Percentiles rank a stretch among this genome's conserved stretches.
Evolutionary conservation across 2,329 filamentous ascomycete genomes (phyloP).

Genomic region (Epicoccum sorghinum): DNA sequence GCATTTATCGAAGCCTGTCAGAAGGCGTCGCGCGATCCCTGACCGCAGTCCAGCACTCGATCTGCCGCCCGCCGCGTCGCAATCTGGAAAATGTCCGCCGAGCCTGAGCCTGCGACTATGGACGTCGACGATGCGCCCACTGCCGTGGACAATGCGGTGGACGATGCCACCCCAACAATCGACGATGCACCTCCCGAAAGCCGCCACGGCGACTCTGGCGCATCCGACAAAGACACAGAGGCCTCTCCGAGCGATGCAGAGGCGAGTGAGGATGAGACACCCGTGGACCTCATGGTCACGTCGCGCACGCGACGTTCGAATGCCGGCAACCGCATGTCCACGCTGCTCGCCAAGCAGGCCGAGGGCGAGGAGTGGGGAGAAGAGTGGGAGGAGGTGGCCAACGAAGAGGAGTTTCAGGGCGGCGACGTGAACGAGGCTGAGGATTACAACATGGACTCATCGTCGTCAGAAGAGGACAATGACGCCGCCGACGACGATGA

Average conservation of each 20-base stretch:
- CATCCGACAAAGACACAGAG: slow-evolving; percentile 18
- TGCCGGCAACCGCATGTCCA: slow-evolving; percentile 51
- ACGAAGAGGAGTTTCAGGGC: slow-evolving; percentile 59
- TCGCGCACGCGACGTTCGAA: slow-evolving; percentile 47
- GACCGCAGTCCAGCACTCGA: slow-evolving; percentile 22
- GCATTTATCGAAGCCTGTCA: slow-evolving; percentile 29
- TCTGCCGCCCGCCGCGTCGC: background rate
- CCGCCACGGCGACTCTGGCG: slow-evolving; percentile 19
- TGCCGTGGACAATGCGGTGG: background rate
- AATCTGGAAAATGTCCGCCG: slow-evolving; percentile 18
- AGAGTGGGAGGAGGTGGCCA: slow-evolving; percentile 71
- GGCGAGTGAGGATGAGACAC: slow-evolving; percentile 38
- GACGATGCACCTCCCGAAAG: slow-evolving; percentile 12
- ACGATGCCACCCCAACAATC: background rate
- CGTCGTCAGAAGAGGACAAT: slow-evolving; percentile 78
- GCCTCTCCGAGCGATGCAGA: background rate
- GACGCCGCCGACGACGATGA: slow-evolving; percentile 73
- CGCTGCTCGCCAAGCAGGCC: slow-evolving; percentile 43
- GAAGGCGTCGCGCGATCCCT: slow-evolving; percentile 33
- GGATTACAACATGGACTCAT: slow-evolving; percentile 81
- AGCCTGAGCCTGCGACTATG: slow-evolving; percentile 21
- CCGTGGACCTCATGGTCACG: slow-evolving; percentile 47
- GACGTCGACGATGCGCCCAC: slow-evolving; percentile 19
- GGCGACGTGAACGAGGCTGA: slow-evolving; percentile 62
- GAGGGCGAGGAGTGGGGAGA: slow-evolving; percentile 49